Evolutionary conservation across 2,329 filamentous ascomycete genomes (phyloP).

Genomic region (Pseudopithomyces maydicus): DNA sequence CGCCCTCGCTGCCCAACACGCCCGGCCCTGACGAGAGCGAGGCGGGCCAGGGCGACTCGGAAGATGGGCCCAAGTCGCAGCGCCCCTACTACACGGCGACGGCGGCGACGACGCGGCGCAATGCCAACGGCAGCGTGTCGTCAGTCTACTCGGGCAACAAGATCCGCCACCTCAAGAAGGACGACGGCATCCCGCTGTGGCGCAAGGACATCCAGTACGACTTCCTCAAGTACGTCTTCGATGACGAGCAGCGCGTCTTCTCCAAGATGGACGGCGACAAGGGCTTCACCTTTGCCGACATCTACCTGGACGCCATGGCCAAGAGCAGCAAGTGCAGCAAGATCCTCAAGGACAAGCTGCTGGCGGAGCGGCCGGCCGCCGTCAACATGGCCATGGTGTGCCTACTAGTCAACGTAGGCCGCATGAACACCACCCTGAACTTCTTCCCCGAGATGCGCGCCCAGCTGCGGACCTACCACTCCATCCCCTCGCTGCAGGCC

Average conservation of each 20-base stretch:
- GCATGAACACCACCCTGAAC: constrained; percentile 99
- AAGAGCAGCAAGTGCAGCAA: constrained; percentile 99
- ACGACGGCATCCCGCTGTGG: constrained; percentile 87
- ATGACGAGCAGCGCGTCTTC: constrained; percentile 77
- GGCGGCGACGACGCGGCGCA: constrained; percentile 60
- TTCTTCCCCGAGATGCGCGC: constrained; percentile 99
- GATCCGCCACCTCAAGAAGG: constrained; percentile 84
- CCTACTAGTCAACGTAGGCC: constrained; percentile 91
- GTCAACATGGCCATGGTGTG: constrained; percentile 99
- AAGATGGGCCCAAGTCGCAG: constrained; percentile 31
- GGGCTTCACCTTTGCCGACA: constrained; percentile 80
- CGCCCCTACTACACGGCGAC: constrained; percentile 53
- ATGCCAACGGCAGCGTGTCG: constrained; percentile 68
- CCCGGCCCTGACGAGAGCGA: constrained; percentile 41
- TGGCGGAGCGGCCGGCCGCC: constrained; percentile 87
- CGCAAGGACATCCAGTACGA: constrained; percentile 87
- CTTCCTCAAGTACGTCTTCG: constrained; percentile 80
- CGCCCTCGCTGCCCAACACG: constrained; percentile 34
- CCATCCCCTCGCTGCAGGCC: constrained; percentile 93
- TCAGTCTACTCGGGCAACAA: constrained; percentile 75
- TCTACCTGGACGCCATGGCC: constrained; percentile 99
- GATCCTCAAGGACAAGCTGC: constrained; percentile 93
- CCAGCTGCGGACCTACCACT: constrained; percentile 95
- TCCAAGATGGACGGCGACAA: constrained; percentile 85
- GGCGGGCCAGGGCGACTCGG: constrained; percentile 28